A percentile compares a stretch with the other conserved stretches of the same genome.
phyloP scores from a whole-genome alignment of 108 stramenopile species.

The Craspedostauros australis region DNA sequence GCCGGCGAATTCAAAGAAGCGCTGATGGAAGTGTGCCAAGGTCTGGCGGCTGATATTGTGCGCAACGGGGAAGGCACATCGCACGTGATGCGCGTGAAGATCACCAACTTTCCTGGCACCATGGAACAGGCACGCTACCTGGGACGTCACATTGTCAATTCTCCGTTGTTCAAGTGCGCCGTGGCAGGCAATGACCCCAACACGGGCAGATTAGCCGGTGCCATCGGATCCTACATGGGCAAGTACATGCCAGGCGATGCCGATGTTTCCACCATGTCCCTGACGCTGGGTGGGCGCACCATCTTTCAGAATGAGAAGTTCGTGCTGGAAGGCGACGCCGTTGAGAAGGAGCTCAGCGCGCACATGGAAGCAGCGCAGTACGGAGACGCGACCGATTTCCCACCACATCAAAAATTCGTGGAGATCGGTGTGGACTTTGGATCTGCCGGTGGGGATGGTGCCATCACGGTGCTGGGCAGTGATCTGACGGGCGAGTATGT shows the following conservation, averaged over 20 bases:
- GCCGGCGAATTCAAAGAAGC: conserved; percentile 75
- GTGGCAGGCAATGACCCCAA: conserved; percentile 97
- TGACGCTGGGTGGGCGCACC: conserved; percentile 79
- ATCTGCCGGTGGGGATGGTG: conserved; percentile 32
- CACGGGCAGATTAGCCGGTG: conserved; percentile 94
- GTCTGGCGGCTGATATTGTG: conserved; percentile 90
- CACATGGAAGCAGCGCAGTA: conserved; percentile 88
- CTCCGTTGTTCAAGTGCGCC: conserved; percentile 94
- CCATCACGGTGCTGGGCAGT: conserved; percentile 78
- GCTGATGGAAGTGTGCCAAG: conserved; percentile 64
- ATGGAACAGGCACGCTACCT: conserved; percentile 77
- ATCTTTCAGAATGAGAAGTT: conserved; percentile 92
- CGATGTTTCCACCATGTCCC: conserved; percentile 49
- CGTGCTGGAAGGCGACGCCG: conserved; percentile 83
- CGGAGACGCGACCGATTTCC: conserved; percentile 68
- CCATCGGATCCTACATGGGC: conserved; percentile 91
- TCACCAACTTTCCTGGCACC: conserved; percentile 79
- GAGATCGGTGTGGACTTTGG: conserved; percentile 56
- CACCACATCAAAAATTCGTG: conserved; percentile 88
- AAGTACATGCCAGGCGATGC: conserved; percentile 66
- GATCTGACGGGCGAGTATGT: conserved; percentile 96
- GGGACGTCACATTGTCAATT: conserved; percentile 91
- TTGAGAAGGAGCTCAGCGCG: conserved; percentile 81
- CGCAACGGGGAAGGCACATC: conserved; percentile 98
- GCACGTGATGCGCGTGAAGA: conserved; percentile 89